phyloP scores from a whole-genome alignment of 345 rosid genomes.

The Boechera stricta region DNA sequence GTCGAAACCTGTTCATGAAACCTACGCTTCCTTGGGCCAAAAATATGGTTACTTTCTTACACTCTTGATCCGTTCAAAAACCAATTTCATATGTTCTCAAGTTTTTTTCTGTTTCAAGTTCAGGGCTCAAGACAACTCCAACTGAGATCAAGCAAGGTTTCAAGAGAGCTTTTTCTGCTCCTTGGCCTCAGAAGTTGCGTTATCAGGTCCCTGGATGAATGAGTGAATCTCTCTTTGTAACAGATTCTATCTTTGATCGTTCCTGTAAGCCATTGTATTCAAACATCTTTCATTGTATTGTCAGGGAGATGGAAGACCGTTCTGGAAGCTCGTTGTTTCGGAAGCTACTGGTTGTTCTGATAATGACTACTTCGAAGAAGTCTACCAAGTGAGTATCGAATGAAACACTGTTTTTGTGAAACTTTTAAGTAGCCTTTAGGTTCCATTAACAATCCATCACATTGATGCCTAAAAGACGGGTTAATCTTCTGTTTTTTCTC shows the following conservation, averaged over 20 bases:
- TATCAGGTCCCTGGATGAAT: conserved; percentile 59
- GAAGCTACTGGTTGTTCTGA: conserved; percentile 84
- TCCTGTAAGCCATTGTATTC: not conserved
- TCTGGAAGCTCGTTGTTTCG: conserved; percentile 78
- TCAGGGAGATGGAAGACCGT: conserved; percentile 93
- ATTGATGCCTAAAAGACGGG: conserved; percentile 4
- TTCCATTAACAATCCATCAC: not conserved
- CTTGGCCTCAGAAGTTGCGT: conserved; percentile 86
- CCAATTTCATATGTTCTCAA: conserved; percentile 8
- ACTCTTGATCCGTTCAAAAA: not conserved
- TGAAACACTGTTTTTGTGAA: not conserved
- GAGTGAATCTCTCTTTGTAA: conserved; percentile 3
- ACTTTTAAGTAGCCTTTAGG: not conserved
- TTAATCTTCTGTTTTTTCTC: conserved; percentile 1
- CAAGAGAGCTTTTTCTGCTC: conserved; percentile 77
- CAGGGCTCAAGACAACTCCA: conserved; percentile 70
- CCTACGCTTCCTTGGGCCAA: conserved; percentile 73
- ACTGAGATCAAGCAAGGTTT: conserved; percentile 83
- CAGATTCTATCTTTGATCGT: not conserved
- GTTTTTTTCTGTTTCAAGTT: not conserved
- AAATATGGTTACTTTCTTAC: conserved; percentile 67
- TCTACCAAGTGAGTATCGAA: conserved; percentile 61
- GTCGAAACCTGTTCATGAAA: conserved; percentile 74
- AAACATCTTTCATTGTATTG: conserved; percentile 20
- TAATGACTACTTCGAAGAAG: conserved; percentile 83